Percentiles rank a stretch among this genome's conserved stretches.
Conservation (phyloP, 2,329 filamentous ascomycete species). For the Tolypocladium cylindrosporum region DNA sequence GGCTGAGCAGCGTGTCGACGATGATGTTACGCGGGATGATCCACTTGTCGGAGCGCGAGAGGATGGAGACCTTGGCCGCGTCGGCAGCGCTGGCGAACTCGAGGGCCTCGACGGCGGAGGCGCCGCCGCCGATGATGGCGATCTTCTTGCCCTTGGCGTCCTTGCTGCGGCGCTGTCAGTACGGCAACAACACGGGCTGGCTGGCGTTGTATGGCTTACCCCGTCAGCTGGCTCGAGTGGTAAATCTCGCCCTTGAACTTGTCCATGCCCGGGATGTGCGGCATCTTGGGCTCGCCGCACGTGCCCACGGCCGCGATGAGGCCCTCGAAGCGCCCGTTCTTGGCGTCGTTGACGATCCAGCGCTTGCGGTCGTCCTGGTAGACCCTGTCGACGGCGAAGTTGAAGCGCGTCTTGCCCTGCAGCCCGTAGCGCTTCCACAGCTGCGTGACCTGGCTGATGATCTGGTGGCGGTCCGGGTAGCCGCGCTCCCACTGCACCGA, state of each 20-base stretch:
- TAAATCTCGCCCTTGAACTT: conserved; percentile 62
- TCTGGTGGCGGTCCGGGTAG: conserved; percentile 71
- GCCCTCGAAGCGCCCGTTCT: conserved; percentile 66
- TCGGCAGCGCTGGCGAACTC: conserved; percentile 64
- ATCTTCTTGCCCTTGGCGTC: conserved; percentile 65
- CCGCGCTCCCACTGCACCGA: conserved; percentile 63
- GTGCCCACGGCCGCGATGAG: conserved; percentile 71
- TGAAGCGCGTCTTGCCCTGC: conserved; percentile 60
- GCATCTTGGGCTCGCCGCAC: conserved; percentile 69
- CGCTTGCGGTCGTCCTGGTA: conserved; percentile 57
- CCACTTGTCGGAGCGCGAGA: conserved; percentile 76
- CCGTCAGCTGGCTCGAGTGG: conserved; percentile 68
- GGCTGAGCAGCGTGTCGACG: conserved; percentile 60
- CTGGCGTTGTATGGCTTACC: conserved; percentile 10
- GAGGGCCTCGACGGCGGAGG: conserved; percentile 71
- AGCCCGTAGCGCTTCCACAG: conserved; percentile 70
- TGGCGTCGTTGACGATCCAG: conserved; percentile 69
- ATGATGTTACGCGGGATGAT: conserved; percentile 74
- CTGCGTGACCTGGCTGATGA: conserved; percentile 59
- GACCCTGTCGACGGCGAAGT: conserved; percentile 57
- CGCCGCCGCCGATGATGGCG: conserved; percentile 67
- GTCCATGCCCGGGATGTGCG: conserved; percentile 58
- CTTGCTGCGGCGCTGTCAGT: conserved; percentile 35
- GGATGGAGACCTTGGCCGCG: conserved; percentile 59
- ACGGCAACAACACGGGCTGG: background rate